A percentile compares a stretch with the other conserved stretches of the same genome.
Conservation (phyloP, 345 rosid species). For the Syzygium aqueum region DNA sequence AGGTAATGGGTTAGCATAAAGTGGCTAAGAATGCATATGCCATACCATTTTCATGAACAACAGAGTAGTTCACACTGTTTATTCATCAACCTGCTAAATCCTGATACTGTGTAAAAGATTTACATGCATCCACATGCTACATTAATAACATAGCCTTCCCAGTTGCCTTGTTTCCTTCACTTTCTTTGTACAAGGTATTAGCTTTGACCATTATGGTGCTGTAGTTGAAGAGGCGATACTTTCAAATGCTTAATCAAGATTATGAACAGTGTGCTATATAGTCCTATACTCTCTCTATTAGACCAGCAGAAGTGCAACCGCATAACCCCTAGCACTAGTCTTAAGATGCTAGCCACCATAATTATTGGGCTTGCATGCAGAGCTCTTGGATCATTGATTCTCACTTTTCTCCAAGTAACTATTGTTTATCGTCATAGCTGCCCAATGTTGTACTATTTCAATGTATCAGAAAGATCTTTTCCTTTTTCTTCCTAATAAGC, state of each 20-base stretch:
- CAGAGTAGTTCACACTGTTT: neutral
- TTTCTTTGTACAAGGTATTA: neutral
- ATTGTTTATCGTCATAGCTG: too few species aligned
- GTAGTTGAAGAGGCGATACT: neutral
- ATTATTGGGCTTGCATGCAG: too few species aligned
- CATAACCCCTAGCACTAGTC: too few species aligned
- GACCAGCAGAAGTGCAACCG: too few species aligned
- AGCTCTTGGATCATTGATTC: too few species aligned
- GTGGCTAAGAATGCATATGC: neutral
- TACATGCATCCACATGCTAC: neutral
- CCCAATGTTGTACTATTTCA: too few species aligned
- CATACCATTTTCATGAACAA: too few species aligned
- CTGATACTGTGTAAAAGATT: neutral
- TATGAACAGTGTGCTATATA: neutral
- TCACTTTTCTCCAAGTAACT: too few species aligned
- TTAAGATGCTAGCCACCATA: too few species aligned
- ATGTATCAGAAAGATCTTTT: too few species aligned
- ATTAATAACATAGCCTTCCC: neutral
- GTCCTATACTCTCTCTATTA: neutral
- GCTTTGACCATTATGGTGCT: neutral
- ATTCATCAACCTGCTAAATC: neutral
- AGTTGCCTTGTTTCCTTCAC: neutral
- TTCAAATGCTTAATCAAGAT: neutral
- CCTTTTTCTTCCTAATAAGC: neutral
- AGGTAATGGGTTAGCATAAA: neutral